phyloP scores from a whole-genome alignment of 495 filamentous ascomycete genomes.

The Ascodesmis nigricans region DNA sequence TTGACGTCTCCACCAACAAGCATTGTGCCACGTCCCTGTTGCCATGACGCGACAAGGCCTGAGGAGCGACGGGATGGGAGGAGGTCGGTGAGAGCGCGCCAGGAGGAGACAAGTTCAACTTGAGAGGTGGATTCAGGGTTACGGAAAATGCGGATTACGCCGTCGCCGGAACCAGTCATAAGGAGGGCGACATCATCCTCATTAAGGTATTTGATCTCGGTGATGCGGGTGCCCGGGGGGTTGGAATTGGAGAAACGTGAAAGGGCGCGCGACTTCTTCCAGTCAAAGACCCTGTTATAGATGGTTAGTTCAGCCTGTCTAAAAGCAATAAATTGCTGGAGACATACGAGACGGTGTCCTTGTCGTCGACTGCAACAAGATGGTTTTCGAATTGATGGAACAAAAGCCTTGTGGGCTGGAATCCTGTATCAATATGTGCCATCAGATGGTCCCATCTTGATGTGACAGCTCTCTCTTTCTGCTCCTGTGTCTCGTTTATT shows the following conservation, averaged over 20 bases:
- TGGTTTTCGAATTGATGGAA: conserved; percentile 98
- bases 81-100: conserved; percentile 78
- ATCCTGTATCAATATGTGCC: conserved; percentile 63
- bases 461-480: conserved; percentile 64
- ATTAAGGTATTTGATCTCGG: conserved; percentile 88
- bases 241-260: conserved; percentile 86
- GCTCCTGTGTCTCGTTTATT: conserved; percentile 71
- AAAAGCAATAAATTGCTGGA: not conserved
- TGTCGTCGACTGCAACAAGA: conserved; percentile 79
- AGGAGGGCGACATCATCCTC: conserved; percentile 90
- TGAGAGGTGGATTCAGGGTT: conserved; percentile 54
- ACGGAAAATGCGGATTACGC: conserved; percentile 79
- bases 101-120: conserved; percentile 73
- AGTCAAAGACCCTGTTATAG: conserved; percentile 64
- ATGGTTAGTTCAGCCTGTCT: conserved; percentile 16
- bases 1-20: conserved; percentile 91
- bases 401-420: conserved; percentile 72
- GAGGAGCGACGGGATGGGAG: conserved; percentile 82
- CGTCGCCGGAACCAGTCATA: conserved; percentile 87
- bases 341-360: conserved; percentile 53
- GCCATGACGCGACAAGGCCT: conserved; percentile 92
- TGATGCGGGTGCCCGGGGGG: conserved; percentile 73
- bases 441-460: conserved; percentile 61
- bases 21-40: conserved; percentile 84
- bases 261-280: conserved; percentile 47